Percentiles rank a stretch among this genome's conserved stretches.
Conservation (phyloP, 2,329 filamentous ascomycete species). For the Zopfia rhizophila region DNA sequence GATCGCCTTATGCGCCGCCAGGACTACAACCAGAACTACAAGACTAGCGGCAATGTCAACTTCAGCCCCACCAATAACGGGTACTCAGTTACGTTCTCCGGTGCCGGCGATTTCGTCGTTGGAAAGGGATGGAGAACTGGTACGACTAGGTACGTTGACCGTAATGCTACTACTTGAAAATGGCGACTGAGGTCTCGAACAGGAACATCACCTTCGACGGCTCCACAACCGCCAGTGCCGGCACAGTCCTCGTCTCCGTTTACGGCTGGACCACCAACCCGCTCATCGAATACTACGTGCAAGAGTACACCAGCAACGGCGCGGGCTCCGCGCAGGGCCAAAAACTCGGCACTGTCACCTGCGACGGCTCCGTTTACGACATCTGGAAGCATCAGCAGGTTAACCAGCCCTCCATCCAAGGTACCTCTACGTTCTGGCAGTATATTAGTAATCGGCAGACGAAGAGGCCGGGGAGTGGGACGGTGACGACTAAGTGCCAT, state of each 20-base stretch:
- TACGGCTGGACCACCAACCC: conserved; percentile 67
- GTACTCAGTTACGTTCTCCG: conserved; percentile 41
- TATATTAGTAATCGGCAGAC: conserved; percentile 54
- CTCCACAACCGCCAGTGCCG: conserved; percentile 31
- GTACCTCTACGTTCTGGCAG: conserved; percentile 62
- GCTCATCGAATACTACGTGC: conserved; percentile 61
- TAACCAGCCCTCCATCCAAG: conserved; percentile 60
- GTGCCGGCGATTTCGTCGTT: conserved; percentile 43
- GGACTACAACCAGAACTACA: conserved; percentile 49
- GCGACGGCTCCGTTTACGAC: conserved; percentile 43
- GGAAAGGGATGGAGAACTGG: conserved; percentile 46
- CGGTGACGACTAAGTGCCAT: conserved; percentile 42
- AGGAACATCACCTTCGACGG: conserved; percentile 43
- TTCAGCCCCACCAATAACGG: conserved; percentile 39
- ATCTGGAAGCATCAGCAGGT: conserved; percentile 44
- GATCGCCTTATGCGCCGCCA: conserved; percentile 35
- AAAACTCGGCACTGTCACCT: conserved; percentile 38
- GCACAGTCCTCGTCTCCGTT: conserved; percentile 49
- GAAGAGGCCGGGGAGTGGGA: conserved; percentile 41
- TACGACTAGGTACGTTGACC: conserved; percentile 29
- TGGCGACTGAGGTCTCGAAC: conserved; percentile 34
- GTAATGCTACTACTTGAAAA: conserved; percentile 11
- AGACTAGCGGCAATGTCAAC: conserved; percentile 42
- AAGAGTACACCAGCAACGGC: conserved; percentile 57
- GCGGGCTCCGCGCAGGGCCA: conserved; percentile 42